Percentiles rank a stretch among this genome's conserved stretches.
Conservation (phyloP, 768 basidiomycete species). For the Leccinum incarnatum region DNA sequence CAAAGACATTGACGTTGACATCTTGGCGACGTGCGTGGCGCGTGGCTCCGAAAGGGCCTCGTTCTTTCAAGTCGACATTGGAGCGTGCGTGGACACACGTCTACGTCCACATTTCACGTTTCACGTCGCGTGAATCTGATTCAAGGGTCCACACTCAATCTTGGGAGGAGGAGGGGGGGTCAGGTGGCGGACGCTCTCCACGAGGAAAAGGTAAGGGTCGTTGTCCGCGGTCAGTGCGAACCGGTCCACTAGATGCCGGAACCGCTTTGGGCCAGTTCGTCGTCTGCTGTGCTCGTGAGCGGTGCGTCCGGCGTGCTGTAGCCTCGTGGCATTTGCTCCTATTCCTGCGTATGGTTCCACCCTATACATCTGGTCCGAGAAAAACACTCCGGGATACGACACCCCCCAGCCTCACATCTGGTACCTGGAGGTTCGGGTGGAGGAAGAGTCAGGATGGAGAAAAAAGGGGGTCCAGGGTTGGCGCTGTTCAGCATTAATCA, state of each 20-base stretch:
- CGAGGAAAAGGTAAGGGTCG: neutral
- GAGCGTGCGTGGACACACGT: neutral
- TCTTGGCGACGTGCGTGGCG: neutral
- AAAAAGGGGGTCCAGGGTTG: neutral
- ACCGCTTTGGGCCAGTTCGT: neutral
- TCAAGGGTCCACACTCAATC: slow-evolving; percentile 24
- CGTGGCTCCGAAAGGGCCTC: neutral
- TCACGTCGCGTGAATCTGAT: slow-evolving; percentile 25
- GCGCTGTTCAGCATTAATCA: neutral
- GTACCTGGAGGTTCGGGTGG: neutral
- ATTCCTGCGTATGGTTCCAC: neutral
- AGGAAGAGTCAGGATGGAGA: neutral
- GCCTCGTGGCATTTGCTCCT: slow-evolving; percentile 20
- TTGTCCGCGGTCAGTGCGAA: neutral
- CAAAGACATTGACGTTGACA: neutral
- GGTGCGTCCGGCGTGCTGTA: slow-evolving; percentile 14
- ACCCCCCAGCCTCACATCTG: slow-evolving; percentile 1
- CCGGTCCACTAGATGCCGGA: neutral
- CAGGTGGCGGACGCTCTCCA: slow-evolving; percentile 2
- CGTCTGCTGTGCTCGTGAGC: slow-evolving; percentile 2
- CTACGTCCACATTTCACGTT: neutral
- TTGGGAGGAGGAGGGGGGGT: slow-evolving; percentile 8
- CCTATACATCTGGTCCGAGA: neutral
- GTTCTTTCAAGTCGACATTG: neutral
- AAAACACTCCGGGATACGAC: slow-evolving; percentile 4